A percentile compares a stretch with the other conserved stretches of the same genome.
Conservation (phyloP, 2,329 filamentous ascomycete species). For the Teratosphaeria destructans region DNA sequence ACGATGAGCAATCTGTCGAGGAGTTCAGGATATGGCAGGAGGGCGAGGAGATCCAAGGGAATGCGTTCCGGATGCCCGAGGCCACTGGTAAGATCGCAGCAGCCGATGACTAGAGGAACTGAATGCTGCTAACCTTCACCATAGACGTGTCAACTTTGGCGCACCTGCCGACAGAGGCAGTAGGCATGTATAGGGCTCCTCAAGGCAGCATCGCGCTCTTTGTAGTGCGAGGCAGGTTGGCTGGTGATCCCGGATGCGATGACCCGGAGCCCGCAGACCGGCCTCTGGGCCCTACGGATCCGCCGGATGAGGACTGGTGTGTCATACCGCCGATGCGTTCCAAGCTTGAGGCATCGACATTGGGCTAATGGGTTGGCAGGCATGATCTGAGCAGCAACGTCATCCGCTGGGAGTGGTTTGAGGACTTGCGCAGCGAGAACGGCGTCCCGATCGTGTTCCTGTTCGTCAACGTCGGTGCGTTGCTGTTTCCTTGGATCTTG, state of each 20-base stretch:
- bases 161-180: neutral
- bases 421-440: neutral
- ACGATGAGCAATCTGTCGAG: neutral
- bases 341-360: neutral
- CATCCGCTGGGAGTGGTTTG: neutral
- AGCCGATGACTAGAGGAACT: neutral
- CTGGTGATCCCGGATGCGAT: neutral
- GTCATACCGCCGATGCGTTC: neutral
- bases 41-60: neutral
- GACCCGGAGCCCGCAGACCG: neutral
- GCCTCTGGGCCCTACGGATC: neutral
- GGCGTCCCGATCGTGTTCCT: neutral
- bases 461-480: neutral
- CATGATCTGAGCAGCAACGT: neutral
- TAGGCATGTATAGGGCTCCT: neutral
- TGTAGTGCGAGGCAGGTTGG: slow-evolving; percentile 1
- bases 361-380: neutral
- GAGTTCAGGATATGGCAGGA: neutral
- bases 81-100: neutral
- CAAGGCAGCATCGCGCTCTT: slow-evolving; percentile 7
- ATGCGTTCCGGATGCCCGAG: neutral
- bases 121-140: neutral
- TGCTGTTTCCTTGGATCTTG: neutral
- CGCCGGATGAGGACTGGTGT: neutral
- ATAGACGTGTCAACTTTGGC: neutral